Conservation (phyloP, 805 yeast genomes). For the Candida gorgasii region DNA sequence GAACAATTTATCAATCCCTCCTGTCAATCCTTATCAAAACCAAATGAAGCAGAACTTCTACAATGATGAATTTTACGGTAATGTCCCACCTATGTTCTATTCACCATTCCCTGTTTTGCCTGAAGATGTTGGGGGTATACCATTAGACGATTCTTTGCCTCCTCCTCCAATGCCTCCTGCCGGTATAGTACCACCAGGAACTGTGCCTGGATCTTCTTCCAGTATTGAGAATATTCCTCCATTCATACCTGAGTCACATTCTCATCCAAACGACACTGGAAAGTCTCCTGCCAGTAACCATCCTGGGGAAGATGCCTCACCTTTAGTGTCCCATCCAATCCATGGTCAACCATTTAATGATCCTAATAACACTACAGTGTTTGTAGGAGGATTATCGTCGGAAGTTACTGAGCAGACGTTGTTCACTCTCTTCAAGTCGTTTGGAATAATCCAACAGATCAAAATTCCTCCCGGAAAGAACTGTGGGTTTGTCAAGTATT, state of each 20-base stretch:
- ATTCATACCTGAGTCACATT: neutral
- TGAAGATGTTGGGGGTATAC: conserved; percentile 6
- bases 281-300: neutral
- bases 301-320: neutral
- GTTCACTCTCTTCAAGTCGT: conserved; percentile 64
- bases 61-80: conserved; percentile 2
- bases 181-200: neutral
- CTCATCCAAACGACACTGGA: neutral
- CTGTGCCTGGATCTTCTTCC: neutral
- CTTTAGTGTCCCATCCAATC: conserved; percentile 1
- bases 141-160: conserved; percentile 3
- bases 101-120: conserved; percentile 5
- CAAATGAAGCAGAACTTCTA: conserved; percentile 6
- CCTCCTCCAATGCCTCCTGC: conserved; percentile 3
- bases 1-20: conserved; percentile 4
- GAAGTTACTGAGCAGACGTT: conserved; percentile 64
- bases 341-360: conserved; percentile 40
- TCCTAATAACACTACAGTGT: conserved; percentile 72
- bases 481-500: conserved; percentile 87
- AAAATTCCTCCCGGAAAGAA: conserved; percentile 80
- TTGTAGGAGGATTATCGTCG: conserved; percentile 73
- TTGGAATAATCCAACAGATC: conserved; percentile 68
- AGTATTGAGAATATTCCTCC: conserved; percentile 1
- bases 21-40: conserved; percentile 5
- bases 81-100: conserved; percentile 7